Evolutionary conservation across 2,329 filamentous ascomycete genomes (phyloP).

Genomic region (Cadophora malorum): DNA sequence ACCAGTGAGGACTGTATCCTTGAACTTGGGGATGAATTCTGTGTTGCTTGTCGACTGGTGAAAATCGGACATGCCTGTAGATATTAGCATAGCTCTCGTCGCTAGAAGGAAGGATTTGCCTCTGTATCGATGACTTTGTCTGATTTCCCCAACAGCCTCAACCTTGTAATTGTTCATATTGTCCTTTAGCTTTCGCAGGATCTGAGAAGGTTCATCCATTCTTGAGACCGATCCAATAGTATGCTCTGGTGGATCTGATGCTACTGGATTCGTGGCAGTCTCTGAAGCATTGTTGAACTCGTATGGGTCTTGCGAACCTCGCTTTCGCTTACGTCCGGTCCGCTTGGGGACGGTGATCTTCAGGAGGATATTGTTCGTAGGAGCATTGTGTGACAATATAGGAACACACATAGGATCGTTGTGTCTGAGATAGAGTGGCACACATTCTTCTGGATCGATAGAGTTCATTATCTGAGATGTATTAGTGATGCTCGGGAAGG

Average conservation of each 20-base stretch:
- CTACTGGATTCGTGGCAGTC: background rate
- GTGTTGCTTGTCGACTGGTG: slow-evolving; percentile 76
- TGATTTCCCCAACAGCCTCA: slow-evolving; percentile 74
- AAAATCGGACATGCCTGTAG: slow-evolving; percentile 78
- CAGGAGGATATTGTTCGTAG: slow-evolving; percentile 83
- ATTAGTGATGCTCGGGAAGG: background rate
- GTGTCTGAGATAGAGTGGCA: slow-evolving; percentile 78
- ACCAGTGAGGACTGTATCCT: slow-evolving; percentile 73
- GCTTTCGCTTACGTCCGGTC: slow-evolving; percentile 85
- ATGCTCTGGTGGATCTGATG: background rate
- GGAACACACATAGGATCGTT: slow-evolving; percentile 81
- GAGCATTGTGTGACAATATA: slow-evolving; percentile 75
- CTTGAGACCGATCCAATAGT: slow-evolving; percentile 44
- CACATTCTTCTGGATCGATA: slow-evolving; percentile 53
- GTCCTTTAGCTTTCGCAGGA: slow-evolving; percentile 72
- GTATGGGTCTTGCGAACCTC: slow-evolving; percentile 69
- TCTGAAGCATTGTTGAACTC: background rate
- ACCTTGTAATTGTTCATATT: slow-evolving; percentile 71
- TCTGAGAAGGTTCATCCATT: slow-evolving; percentile 58
- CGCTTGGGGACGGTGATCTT: slow-evolving; percentile 86
- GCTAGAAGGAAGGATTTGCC: slow-evolving; percentile 49
- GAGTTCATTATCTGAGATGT: slow-evolving; percentile 52
- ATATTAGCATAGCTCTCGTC: background rate
- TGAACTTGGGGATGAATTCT: slow-evolving; percentile 73
- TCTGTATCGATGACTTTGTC: slow-evolving; percentile 85